Conservation (phyloP, 2,329 filamentous ascomycete species). For the Microsporum audouinii region DNA sequence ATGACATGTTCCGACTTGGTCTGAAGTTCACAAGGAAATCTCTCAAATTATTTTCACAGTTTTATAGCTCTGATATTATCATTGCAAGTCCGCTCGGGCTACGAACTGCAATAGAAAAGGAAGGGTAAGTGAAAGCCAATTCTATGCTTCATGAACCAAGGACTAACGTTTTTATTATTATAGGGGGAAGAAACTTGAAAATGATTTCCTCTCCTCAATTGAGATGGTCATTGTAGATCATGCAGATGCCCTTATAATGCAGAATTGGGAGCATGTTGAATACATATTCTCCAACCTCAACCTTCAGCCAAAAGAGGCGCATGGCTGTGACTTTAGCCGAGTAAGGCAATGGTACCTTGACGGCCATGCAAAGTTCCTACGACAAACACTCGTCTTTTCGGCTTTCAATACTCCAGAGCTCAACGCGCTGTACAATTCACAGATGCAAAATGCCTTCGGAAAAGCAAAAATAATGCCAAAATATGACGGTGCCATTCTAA, state of each 20-base stretch:
- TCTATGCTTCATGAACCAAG: conserved; percentile 27
- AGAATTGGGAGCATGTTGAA: conserved; percentile 95
- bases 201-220: conserved; percentile 86
- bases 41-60: conserved; percentile 85
- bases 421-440: conserved; percentile 61
- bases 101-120: conserved; percentile 76
- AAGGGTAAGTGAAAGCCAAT: conserved; percentile 43
- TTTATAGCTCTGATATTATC: conserved; percentile 94
- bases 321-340: conserved; percentile 87
- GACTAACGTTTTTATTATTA: conserved; percentile 2
- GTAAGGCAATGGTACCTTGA: conserved; percentile 91
- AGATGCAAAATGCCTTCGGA: conserved; percentile 71
- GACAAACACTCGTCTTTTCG: conserved; percentile 73
- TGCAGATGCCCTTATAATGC: conserved; percentile 86
- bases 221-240: conserved; percentile 86
- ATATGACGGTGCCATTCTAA: conserved; percentile 61
- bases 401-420: conserved; percentile 83
- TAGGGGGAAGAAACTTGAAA: conserved; percentile 57
- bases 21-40: conserved; percentile 95
- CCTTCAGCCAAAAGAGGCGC: conserved; percentile 73
- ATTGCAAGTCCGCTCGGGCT: conserved; percentile 82
- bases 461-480: conserved; percentile 61
- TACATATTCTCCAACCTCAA: conserved; percentile 89
- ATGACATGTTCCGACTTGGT: conserved; percentile 94
- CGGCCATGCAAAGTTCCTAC: conserved; percentile 63